Evolutionary conservation across 495 filamentous ascomycete genomes (phyloP), one percentile per base, ranked within the genome.

Genomic region (Aspergillus taichungensis): DNA sequence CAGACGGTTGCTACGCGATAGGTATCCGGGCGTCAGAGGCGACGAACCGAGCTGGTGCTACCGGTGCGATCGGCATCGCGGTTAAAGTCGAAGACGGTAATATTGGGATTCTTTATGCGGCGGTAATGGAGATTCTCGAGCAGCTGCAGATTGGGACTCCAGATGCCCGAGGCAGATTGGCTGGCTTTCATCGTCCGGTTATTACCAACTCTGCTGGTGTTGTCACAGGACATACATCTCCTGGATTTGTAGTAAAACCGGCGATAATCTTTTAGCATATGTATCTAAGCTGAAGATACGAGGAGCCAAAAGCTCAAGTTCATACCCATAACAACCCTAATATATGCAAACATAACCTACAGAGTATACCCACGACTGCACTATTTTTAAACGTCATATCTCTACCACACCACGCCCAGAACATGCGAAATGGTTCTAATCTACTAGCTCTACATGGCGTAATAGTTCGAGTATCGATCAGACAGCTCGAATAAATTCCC

Each of bases 61-160:
- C 55, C 6, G 61, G 63, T 8, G 55, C 48, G 1, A 47, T 68
- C 37, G 68, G 64, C 0, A 61, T 69, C 42, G 57, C 68, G 0
- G 58, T 71, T 27, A 69, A 71, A 40, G 57, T 69, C 28, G 66
- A 69, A 39, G 68, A 69, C 50, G 63, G 68, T 0, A 67, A 61
- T 47, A 52, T 60, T 9, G 41, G n/a, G 3, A 52, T 60, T 13
- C 54, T 67, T 13, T 65, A 67, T 37, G 49, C 62, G 5, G 64
- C 61, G 1, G 60, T 67, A 8, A 37, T 45, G 13, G 68, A 69
- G 51, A 58, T 71, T 33, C 52, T 69, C 18, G 60, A 57, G 32
- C 63, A 63, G 44, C 49, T 69, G 24, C 13, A 49, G 3, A 61
- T 69, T 31, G 63, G 64, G 0, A 45, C 51, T 11, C 13, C 32